phyloP scores from a whole-genome alignment of 768 basidiomycete genomes.

The Candolleomyces aberdarensis region DNA sequence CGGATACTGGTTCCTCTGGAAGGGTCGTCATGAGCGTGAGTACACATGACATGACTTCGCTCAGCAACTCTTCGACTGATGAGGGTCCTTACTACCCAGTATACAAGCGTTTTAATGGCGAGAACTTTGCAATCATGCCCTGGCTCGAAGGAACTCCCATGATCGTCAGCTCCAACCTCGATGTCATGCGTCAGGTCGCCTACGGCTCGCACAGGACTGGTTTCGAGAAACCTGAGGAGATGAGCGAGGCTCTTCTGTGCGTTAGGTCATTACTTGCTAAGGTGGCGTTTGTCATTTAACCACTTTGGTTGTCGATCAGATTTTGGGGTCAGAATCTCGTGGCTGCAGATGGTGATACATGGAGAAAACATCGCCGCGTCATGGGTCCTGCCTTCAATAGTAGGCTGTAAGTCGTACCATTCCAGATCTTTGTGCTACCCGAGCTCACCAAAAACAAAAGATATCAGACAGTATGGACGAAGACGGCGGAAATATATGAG shows the following conservation, averaged over 20 bases:
- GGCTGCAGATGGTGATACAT: constrained; percentile 35
- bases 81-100: constrained; percentile 17
- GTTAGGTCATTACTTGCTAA: constrained; percentile 4
- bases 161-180: constrained; percentile 43
- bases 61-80: no score
- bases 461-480: constrained; percentile 40
- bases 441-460: constrained; percentile 15
- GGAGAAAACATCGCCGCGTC: constrained; percentile 44
- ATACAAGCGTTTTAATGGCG: constrained; percentile 32
- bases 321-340: constrained; percentile 47
- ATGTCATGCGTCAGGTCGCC: constrained; percentile 43
- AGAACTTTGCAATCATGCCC: constrained; percentile 39
- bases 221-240: constrained; percentile 37
- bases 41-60: no score
- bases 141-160: constrained; percentile 33
- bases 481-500: constrained; percentile 32
- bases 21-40: constrained; percentile 22
- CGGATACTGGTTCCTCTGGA: constrained; percentile 33
- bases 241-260: constrained; percentile 30
- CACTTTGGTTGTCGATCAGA: constrained; percentile 17
- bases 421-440: no score
- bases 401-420: constrained; percentile 25
- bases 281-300: not conserved
- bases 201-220: constrained; percentile 35
- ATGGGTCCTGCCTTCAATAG: constrained; percentile 44